Evolutionary conservation across 2,329 filamentous ascomycete species (phyloP), one percentile per base, ranked within the genome.

Genomic region (Penicillium sp.): DNA sequence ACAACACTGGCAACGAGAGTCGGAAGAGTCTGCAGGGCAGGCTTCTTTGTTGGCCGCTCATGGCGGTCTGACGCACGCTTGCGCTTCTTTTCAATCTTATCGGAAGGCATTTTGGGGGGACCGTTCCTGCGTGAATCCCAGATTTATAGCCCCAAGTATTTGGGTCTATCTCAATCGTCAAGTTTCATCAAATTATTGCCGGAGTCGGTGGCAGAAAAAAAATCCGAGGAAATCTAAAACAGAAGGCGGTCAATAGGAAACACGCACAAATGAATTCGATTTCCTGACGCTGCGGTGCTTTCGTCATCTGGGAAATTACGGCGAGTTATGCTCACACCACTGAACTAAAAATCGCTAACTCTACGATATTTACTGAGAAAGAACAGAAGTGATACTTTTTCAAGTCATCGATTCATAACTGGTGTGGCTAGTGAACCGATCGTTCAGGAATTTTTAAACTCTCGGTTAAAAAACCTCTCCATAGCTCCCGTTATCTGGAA

Each of bases 41-140:
- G 56, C 64, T 76, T 79, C 56, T 79, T 79, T 59, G 65, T 74
- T 2, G 75, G 69, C 18, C 66, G 65, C 8, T 71, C 72, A 37
- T 65, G 67, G 36, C 66, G 67, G 43, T 73, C 71, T 4, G 70
- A 70, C 43, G 65, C 63, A 48, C 76, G 68, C 66, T 79, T 79
- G 55, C 76, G 69, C 68, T 79, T 79, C 60, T 75, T 77, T 43
- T 76, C 72, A 33, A 59, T 50, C 44, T 66, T 66, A 27, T 61
- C 55, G 12, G 58, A 61, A 24, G 62, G 59, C 68, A 71, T 71
- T 44, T 28, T 61, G 48, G 38, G 12, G 33, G 36, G 12, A 46
- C 8, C 36, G 6, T 25, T 26, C 24, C 42, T 32, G 3, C 32
- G 29, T 26, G 9, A 39, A 43, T 43, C 11, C 42, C 3, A 27